These are phyloP conservation scores for Fragaria iinumae DNA, from an alignment of 306 rosid species.

Conservation along the genomic window DNA sequence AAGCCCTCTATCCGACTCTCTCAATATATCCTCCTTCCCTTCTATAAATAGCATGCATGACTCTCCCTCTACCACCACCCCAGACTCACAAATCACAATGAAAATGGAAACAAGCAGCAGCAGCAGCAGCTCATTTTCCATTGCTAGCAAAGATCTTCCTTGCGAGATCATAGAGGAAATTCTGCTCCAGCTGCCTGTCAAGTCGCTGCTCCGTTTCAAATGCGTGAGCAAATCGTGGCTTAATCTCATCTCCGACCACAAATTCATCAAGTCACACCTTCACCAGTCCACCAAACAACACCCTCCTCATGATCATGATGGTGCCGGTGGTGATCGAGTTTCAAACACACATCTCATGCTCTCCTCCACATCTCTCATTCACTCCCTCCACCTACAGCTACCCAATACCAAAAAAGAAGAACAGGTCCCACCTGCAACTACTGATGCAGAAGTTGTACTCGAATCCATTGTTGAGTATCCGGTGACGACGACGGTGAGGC, in stretches of 20 bases:
- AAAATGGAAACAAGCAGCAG: background rate
- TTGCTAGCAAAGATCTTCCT: constrained; percentile 6
- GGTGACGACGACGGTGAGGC: background rate
- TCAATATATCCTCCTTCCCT: too few species aligned
- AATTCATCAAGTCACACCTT: constrained; percentile 20
- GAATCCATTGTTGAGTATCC: background rate
- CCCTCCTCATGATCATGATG: background rate
- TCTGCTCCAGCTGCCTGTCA: constrained; percentile 22
- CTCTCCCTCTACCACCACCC: background rate
- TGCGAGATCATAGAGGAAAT: constrained; percentile 12
- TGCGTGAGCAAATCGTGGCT: constrained; percentile 23
- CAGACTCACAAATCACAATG: background rate
- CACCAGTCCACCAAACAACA: constrained; percentile 9
- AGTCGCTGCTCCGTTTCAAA: constrained; percentile 21
- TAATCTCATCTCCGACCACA: constrained; percentile 18
- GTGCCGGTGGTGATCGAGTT: background rate
- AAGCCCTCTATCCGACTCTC: too few species aligned
- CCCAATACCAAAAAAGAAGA: background rate
- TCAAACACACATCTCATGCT: constrained; percentile 11
- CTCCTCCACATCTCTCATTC: constrained; percentile 1
- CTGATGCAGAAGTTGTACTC: background rate
- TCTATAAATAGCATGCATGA: background rate
- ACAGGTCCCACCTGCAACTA: background rate
- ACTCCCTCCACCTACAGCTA: constrained; percentile 8
- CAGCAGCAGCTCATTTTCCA: background rate